These are phyloP conservation scores for Chenopodium formosanum DNA, from an alignment of 148 eudicot genomes.

Conservation along the genomic window DNA sequence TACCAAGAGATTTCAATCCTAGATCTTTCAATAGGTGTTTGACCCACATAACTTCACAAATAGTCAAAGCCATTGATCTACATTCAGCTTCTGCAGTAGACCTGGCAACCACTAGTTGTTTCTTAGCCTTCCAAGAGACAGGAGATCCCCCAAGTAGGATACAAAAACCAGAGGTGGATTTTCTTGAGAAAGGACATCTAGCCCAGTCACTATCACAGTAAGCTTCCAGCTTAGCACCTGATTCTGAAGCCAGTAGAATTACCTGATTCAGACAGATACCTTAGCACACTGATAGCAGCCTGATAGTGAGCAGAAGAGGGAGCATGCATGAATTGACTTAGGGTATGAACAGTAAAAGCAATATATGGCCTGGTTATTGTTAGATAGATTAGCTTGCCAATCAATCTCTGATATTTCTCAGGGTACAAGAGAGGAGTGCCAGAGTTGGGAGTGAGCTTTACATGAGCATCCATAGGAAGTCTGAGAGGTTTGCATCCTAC, in stretches of 20 bases:
- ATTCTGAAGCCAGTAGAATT: not conserved
- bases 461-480: too few relatives aligned
- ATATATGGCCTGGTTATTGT: not conserved
- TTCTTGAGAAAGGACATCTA: too few relatives aligned
- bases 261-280: not conserved
- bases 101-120: not conserved
- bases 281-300: not conserved
- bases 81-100: not conserved
- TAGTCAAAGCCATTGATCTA: not conserved
- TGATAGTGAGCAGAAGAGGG: not conserved
- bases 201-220: not conserved
- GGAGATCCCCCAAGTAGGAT: too few relatives aligned
- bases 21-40: not conserved
- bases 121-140: too few relatives aligned
- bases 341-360: not conserved
- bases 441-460: too few relatives aligned
- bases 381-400: not conserved
- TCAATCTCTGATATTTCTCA: not conserved
- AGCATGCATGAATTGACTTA: not conserved
- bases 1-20: not conserved
- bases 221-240: not conserved
- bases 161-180: too few relatives aligned
- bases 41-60: not conserved
- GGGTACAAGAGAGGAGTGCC: not conserved
- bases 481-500: not conserved